These are phyloP conservation scores for Paradendryphiella salina DNA, from an alignment of 2,329 filamentous ascomycete species.

Conservation along the genomic window DNA sequence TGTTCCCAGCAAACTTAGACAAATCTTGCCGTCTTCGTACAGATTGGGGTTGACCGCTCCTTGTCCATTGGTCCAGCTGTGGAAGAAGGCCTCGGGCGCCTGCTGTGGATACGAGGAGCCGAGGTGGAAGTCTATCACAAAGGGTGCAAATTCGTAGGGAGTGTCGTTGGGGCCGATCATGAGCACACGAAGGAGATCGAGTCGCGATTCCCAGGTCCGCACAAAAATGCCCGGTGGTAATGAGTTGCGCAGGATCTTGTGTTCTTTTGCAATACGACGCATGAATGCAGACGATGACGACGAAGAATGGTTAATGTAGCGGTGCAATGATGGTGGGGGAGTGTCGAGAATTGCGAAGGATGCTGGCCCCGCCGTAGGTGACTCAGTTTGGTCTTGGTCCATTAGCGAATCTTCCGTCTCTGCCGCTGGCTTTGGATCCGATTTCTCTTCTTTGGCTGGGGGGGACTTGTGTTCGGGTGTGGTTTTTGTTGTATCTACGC, in stretches of 20 bases:
- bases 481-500: conserved; percentile 40
- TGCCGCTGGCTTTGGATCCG: conserved; percentile 3
- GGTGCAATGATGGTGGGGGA: conserved; percentile 40
- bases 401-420: conserved; percentile 7
- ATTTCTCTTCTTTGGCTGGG: conserved; percentile 26
- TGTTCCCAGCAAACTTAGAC: conserved; percentile 61
- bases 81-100: conserved; percentile 61
- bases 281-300: conserved; percentile 51
- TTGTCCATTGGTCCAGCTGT: conserved; percentile 59
- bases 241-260: conserved; percentile 59
- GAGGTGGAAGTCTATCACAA: conserved; percentile 63
- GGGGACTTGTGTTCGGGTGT: conserved; percentile 40
- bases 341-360: conserved; percentile 46
- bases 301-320: conserved; percentile 44
- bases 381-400: conserved; percentile 14
- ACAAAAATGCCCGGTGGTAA: conserved; percentile 62
- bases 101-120: conserved; percentile 54
- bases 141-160: conserved; percentile 64
- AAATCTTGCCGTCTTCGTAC: conserved; percentile 66
- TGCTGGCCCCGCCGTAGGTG: conserved; percentile 10
- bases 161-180: conserved; percentile 63
- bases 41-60: conserved; percentile 64
- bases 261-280: conserved; percentile 61
- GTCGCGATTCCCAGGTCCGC: conserved; percentile 61
- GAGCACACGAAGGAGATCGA: conserved; percentile 62